phyloP scores from a whole-genome alignment of 2,329 filamentous ascomycete species.

The Laburnicola sp. region DNA sequence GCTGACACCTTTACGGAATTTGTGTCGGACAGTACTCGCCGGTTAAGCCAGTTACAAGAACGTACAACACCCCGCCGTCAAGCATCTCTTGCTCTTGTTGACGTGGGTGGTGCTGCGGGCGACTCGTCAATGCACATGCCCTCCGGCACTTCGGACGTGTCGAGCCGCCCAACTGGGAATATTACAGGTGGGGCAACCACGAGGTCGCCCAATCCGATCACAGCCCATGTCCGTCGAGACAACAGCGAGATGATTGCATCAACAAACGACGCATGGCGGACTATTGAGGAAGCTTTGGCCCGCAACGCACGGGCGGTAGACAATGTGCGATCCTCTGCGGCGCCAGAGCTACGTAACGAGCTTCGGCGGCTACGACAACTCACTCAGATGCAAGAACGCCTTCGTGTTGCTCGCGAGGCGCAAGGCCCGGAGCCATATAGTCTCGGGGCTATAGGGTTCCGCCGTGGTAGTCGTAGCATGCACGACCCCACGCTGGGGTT shows the following conservation, averaged over 20 bases:
- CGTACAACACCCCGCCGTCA: slow-evolving; percentile 42
- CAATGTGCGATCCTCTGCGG: slow-evolving; percentile 23
- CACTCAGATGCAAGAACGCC: slow-evolving; percentile 42
- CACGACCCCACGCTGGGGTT: slow-evolving; percentile 45
- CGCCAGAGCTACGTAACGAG: slow-evolving; percentile 39
- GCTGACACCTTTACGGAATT: slow-evolving; percentile 27
- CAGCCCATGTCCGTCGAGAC: slow-evolving; percentile 37
- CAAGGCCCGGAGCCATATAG: slow-evolving; percentile 29
- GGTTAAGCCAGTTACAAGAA: slow-evolving; percentile 23
- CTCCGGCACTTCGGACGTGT: background rate
- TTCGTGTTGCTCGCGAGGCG: slow-evolving; percentile 38
- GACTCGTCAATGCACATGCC: background rate
- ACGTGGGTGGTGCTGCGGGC: slow-evolving; percentile 14
- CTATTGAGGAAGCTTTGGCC: slow-evolving; percentile 52
- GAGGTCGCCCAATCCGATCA: slow-evolving; percentile 35
- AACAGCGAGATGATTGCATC: slow-evolving; percentile 36
- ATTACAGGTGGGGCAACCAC: slow-evolving; percentile 37
- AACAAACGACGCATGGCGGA: slow-evolving; percentile 52
- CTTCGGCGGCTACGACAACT: slow-evolving; percentile 42
- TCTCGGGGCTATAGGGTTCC: slow-evolving; percentile 27
- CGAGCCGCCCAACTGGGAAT: slow-evolving; percentile 13
- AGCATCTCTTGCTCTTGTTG: slow-evolving; percentile 44
- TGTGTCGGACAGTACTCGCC: slow-evolving; percentile 30
- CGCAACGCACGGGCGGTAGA: slow-evolving; percentile 34
- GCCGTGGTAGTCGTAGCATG: slow-evolving; percentile 26